A percentile compares a stretch with the other conserved stretches of the same genome.
Conservation (phyloP, 2,329 filamentous ascomycete species). For the Botrytis elliptica region DNA sequence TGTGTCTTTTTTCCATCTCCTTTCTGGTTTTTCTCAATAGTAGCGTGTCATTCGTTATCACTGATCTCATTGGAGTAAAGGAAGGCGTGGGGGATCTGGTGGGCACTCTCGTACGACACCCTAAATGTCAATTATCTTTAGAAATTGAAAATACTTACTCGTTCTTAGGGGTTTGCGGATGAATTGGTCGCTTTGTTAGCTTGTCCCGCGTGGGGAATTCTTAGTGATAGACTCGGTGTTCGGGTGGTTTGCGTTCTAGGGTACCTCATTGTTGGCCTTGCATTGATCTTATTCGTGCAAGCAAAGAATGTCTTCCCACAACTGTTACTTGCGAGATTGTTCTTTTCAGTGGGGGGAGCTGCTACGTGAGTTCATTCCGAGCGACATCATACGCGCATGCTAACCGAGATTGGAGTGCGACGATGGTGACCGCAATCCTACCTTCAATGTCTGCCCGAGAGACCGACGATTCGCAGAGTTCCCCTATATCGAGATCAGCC, state of each 20-base stretch:
- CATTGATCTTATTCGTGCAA: slow-evolving; percentile 80
- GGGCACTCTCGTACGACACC: slow-evolving; percentile 58
- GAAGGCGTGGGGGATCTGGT: slow-evolving; percentile 74
- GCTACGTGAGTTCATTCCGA: slow-evolving; percentile 59
- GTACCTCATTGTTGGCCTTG: slow-evolving; percentile 76
- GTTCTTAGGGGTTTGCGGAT: slow-evolving; percentile 66
- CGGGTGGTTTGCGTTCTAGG: slow-evolving; percentile 71
- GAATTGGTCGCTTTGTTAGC: slow-evolving; percentile 79
- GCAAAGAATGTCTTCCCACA: slow-evolving; percentile 85
- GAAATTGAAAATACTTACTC: slow-evolving; percentile 18
- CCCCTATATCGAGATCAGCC: slow-evolving; percentile 18
- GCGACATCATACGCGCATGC: slow-evolving; percentile 16
- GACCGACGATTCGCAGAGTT: slow-evolving; percentile 30
- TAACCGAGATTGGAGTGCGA: slow-evolving; percentile 52
- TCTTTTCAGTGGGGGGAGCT: slow-evolving; percentile 91
- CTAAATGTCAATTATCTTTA: not conserved
- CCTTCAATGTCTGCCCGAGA: slow-evolving; percentile 61
- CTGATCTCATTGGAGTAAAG: slow-evolving; percentile 74
- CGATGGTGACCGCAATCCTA: slow-evolving; percentile 95
- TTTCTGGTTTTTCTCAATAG: slow-evolving; percentile 90
- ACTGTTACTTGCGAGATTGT: slow-evolving; percentile 75
- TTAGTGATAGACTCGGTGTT: slow-evolving; percentile 76
- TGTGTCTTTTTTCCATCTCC: slow-evolving; percentile 82
- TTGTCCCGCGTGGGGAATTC: slow-evolving; percentile 75
- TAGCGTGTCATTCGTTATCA: slow-evolving; percentile 80